Conservation (phyloP, 2,329 filamentous ascomycete species). For the Mycosphaerella arachidis region DNA sequence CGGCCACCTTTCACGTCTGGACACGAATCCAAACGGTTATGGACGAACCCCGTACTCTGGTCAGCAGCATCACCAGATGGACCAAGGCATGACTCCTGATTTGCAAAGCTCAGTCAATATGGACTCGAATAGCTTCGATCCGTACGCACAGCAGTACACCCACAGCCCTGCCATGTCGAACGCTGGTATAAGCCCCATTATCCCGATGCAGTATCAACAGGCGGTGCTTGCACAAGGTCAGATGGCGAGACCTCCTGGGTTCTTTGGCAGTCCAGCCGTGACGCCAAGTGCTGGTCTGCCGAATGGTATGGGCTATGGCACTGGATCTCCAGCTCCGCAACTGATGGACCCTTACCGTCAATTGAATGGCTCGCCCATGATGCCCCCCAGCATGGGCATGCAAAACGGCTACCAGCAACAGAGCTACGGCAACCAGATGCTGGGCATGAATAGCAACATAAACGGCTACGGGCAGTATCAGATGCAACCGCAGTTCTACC, state of each 20-base stretch:
- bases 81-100: conserved; percentile 33
- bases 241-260: conserved; percentile 30
- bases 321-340: conserved; percentile 25
- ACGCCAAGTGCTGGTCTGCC: conserved; percentile 18
- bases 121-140: conserved; percentile 47
- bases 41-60: conserved; percentile 35
- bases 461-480: conserved; percentile 28
- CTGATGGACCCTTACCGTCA: conserved; percentile 42
- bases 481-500: conserved; percentile 22
- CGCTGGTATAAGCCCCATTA: conserved; percentile 32
- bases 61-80: conserved; percentile 35
- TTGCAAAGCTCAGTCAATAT: conserved; percentile 47
- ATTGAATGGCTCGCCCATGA: conserved; percentile 36
- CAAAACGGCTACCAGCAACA: conserved; percentile 27
- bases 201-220: conserved; percentile 55
- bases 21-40: conserved; percentile 30
- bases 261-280: conserved; percentile 25
- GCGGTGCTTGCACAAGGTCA: conserved; percentile 45
- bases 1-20: conserved; percentile 32
- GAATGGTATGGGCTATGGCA: conserved; percentile 24
- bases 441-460: conserved; percentile 26
- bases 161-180: conserved; percentile 35
- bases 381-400: conserved; percentile 36
- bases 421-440: conserved; percentile 24
- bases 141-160: conserved; percentile 39